phyloP scores from a whole-genome alignment of 257 asterid genomes.

The Misopates orontium region DNA sequence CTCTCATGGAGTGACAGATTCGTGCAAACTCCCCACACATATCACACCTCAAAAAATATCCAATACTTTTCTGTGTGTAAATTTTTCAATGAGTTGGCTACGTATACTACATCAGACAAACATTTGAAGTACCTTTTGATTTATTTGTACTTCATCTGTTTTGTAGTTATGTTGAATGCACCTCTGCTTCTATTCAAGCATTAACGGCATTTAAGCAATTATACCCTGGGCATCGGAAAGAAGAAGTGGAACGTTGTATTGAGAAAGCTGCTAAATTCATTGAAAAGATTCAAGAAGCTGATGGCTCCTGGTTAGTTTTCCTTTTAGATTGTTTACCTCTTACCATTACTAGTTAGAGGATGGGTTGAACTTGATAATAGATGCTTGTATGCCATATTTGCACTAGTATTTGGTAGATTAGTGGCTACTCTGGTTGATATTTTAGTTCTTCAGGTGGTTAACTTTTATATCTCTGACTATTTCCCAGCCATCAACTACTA shows the following conservation, averaged over 20 bases:
- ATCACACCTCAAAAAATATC: neutral
- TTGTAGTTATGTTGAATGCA: slow-evolving; percentile 90
- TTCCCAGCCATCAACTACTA: slow-evolving; percentile 5
- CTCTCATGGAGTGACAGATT: neutral
- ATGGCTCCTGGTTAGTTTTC: slow-evolving; percentile 90
- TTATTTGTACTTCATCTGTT: slow-evolving; percentile 32
- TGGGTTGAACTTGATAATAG: slow-evolving; percentile 15
- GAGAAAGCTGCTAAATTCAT: slow-evolving; percentile 69
- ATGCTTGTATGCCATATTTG: slow-evolving; percentile 11
- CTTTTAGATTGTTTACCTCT: slow-evolving; percentile 19
- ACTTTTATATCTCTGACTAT: neutral
- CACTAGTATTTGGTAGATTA: neutral
- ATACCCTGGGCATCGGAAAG: slow-evolving; percentile 85
- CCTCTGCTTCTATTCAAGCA: slow-evolving; percentile 97
- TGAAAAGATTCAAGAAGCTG: slow-evolving; percentile 71
- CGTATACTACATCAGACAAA: slow-evolving; percentile 2
- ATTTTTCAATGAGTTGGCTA: slow-evolving; percentile 6
- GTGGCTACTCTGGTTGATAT: slow-evolving; percentile 17
- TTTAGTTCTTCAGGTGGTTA: slow-evolving; percentile 21
- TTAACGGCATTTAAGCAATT: slow-evolving; percentile 62
- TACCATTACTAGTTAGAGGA: slow-evolving; percentile 16
- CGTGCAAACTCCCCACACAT: slow-evolving; percentile 3
- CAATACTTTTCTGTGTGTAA: slow-evolving; percentile 16
- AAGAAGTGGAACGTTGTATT: slow-evolving; percentile 65
- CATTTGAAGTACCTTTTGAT: slow-evolving; percentile 13